Evolutionary conservation across 495 filamentous ascomycete genomes (phyloP).

Genomic region (Aspergillus funiculosus): DNA sequence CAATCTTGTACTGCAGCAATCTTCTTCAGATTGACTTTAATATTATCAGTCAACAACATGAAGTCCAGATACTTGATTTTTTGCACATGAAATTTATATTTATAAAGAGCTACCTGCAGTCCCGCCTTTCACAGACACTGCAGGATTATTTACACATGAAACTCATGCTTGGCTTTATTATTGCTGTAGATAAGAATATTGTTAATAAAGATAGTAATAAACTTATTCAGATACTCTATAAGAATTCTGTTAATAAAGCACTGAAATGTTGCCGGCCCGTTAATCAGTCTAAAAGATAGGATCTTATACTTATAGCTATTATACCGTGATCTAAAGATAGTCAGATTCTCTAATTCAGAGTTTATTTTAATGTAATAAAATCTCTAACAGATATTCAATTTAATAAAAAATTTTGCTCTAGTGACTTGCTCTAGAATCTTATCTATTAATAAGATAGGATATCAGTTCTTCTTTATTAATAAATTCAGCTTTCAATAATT

Average conservation of each 20-base stretch:
- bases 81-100: conserved; percentile 26
- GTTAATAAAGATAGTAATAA: conserved; percentile 28
- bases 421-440: conserved; percentile 31
- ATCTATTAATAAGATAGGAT: conserved; percentile 41
- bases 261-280: conserved; percentile 23
- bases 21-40: background rate
- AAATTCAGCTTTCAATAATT: conserved; percentile 42
- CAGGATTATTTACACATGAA: conserved; percentile 19
- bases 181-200: conserved; percentile 32
- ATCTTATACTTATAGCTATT: conserved; percentile 24
- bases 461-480: conserved; percentile 38
- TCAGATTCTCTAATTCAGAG: conserved; percentile 26
- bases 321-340: conserved; percentile 28
- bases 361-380: conserved; percentile 35
- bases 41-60: conserved; percentile 15
- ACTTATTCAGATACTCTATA: conserved; percentile 20
- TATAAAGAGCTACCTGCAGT: conserved; percentile 17
- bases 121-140: conserved; percentile 9
- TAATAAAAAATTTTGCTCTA: conserved; percentile 35
- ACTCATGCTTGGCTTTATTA: conserved; percentile 20
- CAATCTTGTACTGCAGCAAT: conserved; percentile 20
- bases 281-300: conserved; percentile 16
- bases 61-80: conserved; percentile 23
- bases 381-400: conserved; percentile 38
- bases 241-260: conserved; percentile 28